A percentile compares a stretch with the other conserved stretches of the same genome.
These are phyloP conservation scores for Zostera marina DNA, from an alignment of 116 monocot genomes.

Conservation along the genomic window DNA sequence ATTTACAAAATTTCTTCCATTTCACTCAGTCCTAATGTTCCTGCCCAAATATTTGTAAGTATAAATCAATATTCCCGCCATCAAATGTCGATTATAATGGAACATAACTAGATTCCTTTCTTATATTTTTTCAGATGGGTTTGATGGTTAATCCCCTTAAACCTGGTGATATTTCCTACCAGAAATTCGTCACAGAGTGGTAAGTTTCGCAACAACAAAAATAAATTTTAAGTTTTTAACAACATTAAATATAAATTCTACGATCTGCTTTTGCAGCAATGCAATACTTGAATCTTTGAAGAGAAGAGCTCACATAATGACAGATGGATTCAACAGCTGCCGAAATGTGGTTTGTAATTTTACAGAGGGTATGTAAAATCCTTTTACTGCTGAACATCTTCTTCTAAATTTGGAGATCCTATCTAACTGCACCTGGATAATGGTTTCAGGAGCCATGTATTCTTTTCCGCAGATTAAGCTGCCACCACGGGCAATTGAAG, in stretches of 20 bases:
- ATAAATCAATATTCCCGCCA: neutral
- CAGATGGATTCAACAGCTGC: constrained; percentile 96
- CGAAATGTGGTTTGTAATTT: constrained; percentile 90
- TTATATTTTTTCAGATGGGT: constrained; percentile 49
- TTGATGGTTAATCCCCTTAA: constrained; percentile 96
- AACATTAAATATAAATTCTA: neutral
- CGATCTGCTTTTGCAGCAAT: constrained; percentile 31
- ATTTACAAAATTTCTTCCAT: constrained; percentile 94
- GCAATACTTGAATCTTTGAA: constrained; percentile 66
- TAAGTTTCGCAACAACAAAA: constrained; percentile 2
- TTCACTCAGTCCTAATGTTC: constrained; percentile 89
- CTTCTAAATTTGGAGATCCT: neutral
- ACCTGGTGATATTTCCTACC: constrained; percentile 94
- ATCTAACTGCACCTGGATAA: neutral
- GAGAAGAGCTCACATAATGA: constrained; percentile 84
- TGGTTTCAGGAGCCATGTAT: constrained; percentile 80
- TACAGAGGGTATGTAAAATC: constrained; percentile 52
- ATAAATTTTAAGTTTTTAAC: too few species aligned
- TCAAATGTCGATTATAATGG: neutral
- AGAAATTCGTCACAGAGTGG: constrained; percentile 73
- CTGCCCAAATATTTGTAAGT: constrained; percentile 99
- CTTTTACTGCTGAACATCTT: neutral
- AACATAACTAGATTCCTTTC: neutral
- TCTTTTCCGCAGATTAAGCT: constrained; percentile 91
- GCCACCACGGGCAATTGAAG: constrained; percentile 77